Evolutionary conservation across 257 asterid species (phyloP).

Genomic region (Apocynum venetum): DNA sequence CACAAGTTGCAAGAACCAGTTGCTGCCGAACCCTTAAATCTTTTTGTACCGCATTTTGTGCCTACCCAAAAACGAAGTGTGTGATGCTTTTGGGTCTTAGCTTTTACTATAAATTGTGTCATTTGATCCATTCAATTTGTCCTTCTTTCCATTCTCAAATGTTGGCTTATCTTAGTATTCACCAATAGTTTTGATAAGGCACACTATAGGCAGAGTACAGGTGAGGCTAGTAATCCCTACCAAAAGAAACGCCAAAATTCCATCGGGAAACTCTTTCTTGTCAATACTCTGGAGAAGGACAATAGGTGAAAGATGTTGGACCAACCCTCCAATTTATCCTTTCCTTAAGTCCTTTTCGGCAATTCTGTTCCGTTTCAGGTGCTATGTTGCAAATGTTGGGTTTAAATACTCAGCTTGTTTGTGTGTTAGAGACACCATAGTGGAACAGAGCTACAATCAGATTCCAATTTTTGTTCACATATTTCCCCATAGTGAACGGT

Average conservation of each 20-base stretch:
- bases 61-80: background rate
- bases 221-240: conserved; percentile 22
- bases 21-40: background rate
- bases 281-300: conserved; percentile 38
- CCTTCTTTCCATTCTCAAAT: background rate
- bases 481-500: conserved; percentile 29
- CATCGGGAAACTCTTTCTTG: conserved; percentile 63
- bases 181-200: background rate
- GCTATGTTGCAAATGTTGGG: conserved; percentile 30
- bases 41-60: background rate
- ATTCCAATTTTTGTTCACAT: conserved; percentile 39
- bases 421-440: conserved; percentile 25
- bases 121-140: background rate
- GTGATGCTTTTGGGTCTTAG: background rate
- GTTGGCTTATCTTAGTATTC: background rate
- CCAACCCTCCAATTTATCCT: conserved; percentile 12
- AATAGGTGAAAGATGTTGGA: conserved; percentile 23
- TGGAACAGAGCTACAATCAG: conserved; percentile 31
- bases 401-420: conserved; percentile 23
- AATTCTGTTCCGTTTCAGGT: conserved; percentile 12
- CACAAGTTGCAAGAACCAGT: background rate
- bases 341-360: conserved; percentile 14
- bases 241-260: conserved; percentile 66
- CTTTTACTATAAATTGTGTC: conserved; percentile 1
- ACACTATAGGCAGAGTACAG: background rate